phyloP scores from a whole-genome alignment of 2,329 filamentous ascomycete genomes.

The Fusarium guadeloupense region DNA sequence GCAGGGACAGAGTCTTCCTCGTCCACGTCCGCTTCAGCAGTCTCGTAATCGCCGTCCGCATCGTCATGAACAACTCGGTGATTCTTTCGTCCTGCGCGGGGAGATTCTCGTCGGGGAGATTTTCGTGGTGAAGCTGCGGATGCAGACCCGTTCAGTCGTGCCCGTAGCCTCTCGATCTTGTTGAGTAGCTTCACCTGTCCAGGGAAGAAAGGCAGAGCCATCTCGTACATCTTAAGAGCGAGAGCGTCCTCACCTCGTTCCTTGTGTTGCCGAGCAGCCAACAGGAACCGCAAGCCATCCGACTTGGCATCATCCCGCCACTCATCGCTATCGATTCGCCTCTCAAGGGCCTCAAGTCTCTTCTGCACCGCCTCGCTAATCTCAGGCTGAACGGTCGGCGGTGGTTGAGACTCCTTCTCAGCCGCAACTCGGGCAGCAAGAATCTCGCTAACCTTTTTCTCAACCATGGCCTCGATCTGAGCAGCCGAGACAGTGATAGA shows the following conservation, averaged over 20 bases:
- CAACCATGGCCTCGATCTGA: conserved; percentile 89
- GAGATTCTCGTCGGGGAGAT: conserved; percentile 34
- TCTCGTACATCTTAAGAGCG: conserved; percentile 85
- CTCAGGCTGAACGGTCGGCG: conserved; percentile 53
- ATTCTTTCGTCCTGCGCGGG: conserved; percentile 45
- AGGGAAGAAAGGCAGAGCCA: conserved; percentile 86
- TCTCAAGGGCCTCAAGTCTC: conserved; percentile 84
- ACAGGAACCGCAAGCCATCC: conserved; percentile 83
- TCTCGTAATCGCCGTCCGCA: conserved; percentile 53
- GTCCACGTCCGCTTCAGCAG: conserved; percentile 54
- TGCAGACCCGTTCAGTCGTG: conserved; percentile 55
- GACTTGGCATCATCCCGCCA: conserved; percentile 75
- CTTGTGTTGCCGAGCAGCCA: conserved; percentile 93
- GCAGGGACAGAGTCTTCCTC: conserved; percentile 46
- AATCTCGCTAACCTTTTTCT: conserved; percentile 90
- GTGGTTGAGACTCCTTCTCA: conserved; percentile 49
- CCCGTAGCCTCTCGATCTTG: conserved; percentile 72
- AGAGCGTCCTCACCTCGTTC: conserved; percentile 80
- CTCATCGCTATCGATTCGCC: conserved; percentile 76
- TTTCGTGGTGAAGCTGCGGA: conserved; percentile 23
- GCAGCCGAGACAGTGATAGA: conserved; percentile 69
- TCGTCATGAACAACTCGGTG: conserved; percentile 43
- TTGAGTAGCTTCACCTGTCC: conserved; percentile 79
- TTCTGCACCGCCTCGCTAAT: conserved; percentile 82
- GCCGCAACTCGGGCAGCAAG: conserved; percentile 75